Evolutionary conservation across 257 asterid genomes (phyloP), one percentile per base, ranked within the genome.

Genomic region (Catharanthus roseus): DNA sequence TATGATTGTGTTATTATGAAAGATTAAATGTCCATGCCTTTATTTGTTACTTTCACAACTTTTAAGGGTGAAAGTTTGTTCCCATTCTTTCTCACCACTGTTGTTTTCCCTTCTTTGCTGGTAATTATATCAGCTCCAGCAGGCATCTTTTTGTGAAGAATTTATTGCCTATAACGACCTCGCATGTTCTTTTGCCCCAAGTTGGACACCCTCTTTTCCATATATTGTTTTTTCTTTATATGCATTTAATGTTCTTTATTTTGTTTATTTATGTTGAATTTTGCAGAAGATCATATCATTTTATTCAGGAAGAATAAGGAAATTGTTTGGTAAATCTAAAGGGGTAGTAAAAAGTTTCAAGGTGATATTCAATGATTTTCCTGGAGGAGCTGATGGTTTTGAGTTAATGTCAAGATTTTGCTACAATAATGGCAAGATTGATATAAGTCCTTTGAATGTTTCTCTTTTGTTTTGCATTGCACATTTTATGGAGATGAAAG

Each of bases 311-410:
- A 87, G 82, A 70, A 85, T 92, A 36, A 76, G 71, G 16, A 82
- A 77, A 63, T 44, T 92, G 68, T 69, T 92, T 2, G 42, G 84
- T 8, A 87, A 84, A 79, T 79, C 92, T 10, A 80, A 84, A 78
- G 84, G 82, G 5, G 72, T 33, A 31, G 41, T 72, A 1, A 71
- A 63, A 1, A 75, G 73, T 72, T 72, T 86, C 26, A 92, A 90
- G 91, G 88, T 90, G 76, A 81, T 92, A 64, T 86, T 87, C 87
- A 82, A 88, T 29, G 93, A 87, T 74, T 90, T 92, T 44, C 98
- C 98, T 0, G 98, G 97, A 41, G 98, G 98, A 79, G 84, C 96
- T 47, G 83, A 84, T 16, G 80, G 81, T 71, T 92, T 92, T 65
- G 97, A 90, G 89, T 86, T 82, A 60, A 76, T 90, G 79, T 65